Percentiles rank a stretch among this genome's conserved stretches.
Evolutionary conservation across 2,329 filamentous ascomycete species (phyloP).

Genomic region (Volutella citrinella): DNA sequence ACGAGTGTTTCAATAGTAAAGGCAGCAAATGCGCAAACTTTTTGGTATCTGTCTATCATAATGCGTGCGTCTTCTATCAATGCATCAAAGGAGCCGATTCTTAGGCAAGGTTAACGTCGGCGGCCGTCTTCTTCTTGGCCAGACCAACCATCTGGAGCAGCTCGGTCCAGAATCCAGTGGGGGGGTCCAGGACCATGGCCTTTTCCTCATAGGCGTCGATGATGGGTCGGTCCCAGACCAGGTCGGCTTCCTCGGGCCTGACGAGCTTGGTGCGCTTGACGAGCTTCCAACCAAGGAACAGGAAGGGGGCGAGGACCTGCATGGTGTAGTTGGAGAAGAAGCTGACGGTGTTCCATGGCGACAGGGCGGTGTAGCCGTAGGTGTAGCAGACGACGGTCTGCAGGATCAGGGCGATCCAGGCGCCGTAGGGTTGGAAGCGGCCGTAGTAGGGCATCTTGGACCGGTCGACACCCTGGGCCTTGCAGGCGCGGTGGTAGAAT

Average conservation of each 20-base stretch:
- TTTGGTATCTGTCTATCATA: too few relatives aligned
- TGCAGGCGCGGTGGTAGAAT: constrained; percentile 53
- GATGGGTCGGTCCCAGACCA: constrained; percentile 51
- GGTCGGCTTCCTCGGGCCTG: constrained; percentile 46
- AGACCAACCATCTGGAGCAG: constrained; percentile 13
- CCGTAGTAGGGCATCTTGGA: constrained; percentile 49
- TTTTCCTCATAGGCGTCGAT: constrained; percentile 50
- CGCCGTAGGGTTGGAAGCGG: too few relatives aligned
- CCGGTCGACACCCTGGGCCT: constrained; percentile 44
- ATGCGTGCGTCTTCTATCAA: too few relatives aligned
- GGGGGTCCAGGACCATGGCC: constrained; percentile 30
- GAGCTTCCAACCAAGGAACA: constrained; percentile 56
- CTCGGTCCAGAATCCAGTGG: constrained; percentile 37
- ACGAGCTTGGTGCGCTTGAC: constrained; percentile 52
- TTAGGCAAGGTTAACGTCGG: too few relatives aligned
- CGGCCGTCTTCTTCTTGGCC: constrained; percentile 12
- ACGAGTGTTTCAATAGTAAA: too few relatives aligned
- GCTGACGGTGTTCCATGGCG: constrained; percentile 45
- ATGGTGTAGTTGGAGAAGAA: constrained; percentile 49
- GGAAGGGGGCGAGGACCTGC: constrained; percentile 43
- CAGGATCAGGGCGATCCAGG: too few relatives aligned
- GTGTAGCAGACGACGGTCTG: constrained; percentile 32
- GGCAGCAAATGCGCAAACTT: too few relatives aligned
- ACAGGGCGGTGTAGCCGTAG: constrained; percentile 51
- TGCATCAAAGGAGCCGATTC: too few relatives aligned